These are phyloP conservation scores for Alternaria tenuissima DNA, from an alignment of 2,329 filamentous ascomycete species.

Conservation along the genomic window DNA sequence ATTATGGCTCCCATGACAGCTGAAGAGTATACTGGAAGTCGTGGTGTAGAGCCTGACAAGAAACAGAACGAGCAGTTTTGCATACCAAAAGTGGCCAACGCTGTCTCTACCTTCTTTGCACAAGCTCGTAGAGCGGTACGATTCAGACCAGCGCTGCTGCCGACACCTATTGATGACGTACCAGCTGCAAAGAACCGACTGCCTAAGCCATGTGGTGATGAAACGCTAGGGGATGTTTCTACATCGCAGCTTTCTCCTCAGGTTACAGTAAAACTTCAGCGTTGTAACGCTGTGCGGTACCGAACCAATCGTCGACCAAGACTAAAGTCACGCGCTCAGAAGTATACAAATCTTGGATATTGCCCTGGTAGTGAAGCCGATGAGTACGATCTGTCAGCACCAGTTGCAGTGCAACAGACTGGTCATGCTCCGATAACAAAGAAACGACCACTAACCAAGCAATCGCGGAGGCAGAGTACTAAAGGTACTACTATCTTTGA, in stretches of 20 bases:
- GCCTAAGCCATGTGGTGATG: neutral
- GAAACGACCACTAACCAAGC: neutral
- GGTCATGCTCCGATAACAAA: neutral
- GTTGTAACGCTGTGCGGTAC: neutral
- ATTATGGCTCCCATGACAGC: neutral
- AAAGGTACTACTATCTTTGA: neutral
- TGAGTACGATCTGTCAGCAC: neutral
- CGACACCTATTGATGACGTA: neutral
- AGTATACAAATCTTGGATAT: neutral
- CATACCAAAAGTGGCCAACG: neutral
- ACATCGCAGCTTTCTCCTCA: too few species aligned
- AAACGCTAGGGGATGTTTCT: fast-evolving
- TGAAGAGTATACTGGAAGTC: neutral
- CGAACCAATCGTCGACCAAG: neutral
- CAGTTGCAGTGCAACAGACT: neutral
- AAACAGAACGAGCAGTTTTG: neutral
- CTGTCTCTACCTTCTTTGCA: neutral
- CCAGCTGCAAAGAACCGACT: neutral
- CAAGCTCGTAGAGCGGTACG: neutral
- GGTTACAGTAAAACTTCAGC: neutral
- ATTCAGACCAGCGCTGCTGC: neutral
- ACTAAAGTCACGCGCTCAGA: neutral
- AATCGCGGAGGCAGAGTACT: neutral
- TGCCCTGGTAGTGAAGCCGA: constrained; percentile 6
- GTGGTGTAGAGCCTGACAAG: neutral